phyloP scores from a whole-genome alignment of 306 rosid species.

The Hippophae gyantsensis region DNA sequence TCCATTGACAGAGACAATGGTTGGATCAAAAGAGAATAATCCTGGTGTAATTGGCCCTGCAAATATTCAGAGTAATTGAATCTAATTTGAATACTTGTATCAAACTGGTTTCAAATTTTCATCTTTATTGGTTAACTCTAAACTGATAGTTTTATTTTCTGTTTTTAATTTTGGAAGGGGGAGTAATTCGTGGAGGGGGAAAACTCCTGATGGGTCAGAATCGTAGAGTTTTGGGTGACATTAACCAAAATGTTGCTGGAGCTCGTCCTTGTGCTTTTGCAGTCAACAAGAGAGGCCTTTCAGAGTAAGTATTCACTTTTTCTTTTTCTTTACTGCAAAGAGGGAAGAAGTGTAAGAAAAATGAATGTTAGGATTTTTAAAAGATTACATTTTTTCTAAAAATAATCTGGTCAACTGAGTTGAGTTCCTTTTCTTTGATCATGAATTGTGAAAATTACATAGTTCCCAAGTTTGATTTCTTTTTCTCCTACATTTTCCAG shows the following conservation, averaged over 20 bases:
- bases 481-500: conserved; percentile 8
- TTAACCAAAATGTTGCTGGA: conserved; percentile 22
- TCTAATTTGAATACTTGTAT: background rate
- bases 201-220: conserved; percentile 26
- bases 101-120: background rate
- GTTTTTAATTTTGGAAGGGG: conserved; percentile 12
- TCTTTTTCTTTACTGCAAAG: conserved; percentile 4
- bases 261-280: conserved; percentile 27
- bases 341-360: background rate
- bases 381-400: background rate
- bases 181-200: conserved; percentile 22
- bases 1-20: conserved; percentile 22
- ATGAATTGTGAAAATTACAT: background rate
- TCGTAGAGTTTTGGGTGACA: conserved; percentile 34
- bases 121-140: conserved; percentile 4
- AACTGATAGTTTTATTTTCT: background rate
- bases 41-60: conserved; percentile 23
- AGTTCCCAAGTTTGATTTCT: background rate
- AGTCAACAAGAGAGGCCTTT: conserved; percentile 22
- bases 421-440: background rate
- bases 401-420: background rate
- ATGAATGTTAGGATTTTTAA: background rate
- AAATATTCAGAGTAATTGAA: conserved; percentile 24
- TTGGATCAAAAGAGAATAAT: conserved; percentile 40
- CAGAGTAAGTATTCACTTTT: conserved; percentile 23